These are phyloP conservation scores for Firmiana major DNA, from an alignment of 345 rosid species.

Conservation along the genomic window DNA sequence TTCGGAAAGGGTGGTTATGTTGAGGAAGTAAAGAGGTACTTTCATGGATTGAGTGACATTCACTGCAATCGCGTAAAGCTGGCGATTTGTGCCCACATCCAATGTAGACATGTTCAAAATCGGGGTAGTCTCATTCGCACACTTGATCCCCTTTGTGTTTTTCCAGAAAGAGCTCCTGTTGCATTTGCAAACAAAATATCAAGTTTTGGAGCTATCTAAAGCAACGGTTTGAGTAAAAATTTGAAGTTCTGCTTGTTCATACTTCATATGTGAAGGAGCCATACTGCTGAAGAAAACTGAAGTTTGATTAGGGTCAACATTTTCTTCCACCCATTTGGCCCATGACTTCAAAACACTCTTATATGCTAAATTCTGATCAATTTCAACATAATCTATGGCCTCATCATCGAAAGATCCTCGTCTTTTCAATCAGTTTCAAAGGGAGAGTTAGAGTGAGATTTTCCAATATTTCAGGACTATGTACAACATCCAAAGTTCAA, in stretches of 20 bases:
- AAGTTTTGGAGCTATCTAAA: background rate
- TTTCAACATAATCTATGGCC: conserved; percentile 50
- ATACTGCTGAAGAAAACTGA: conserved; percentile 72
- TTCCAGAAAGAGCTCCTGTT: conserved; percentile 72
- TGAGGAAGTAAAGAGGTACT: conserved; percentile 42
- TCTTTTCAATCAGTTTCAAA: conserved; percentile 24
- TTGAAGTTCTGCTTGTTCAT: background rate
- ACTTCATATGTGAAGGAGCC: conserved; percentile 79
- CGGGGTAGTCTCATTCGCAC: conserved; percentile 61
- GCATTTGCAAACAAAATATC: background rate
- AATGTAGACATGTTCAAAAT: conserved; percentile 35
- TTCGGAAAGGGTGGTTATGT: conserved; percentile 70
- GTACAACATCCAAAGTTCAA: background rate
- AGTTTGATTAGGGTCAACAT: conserved; percentile 53
- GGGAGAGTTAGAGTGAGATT: background rate
- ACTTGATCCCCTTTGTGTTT: conserved; percentile 46
- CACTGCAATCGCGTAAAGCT: conserved; percentile 39
- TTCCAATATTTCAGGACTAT: background rate
- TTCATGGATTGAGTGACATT: conserved; percentile 44
- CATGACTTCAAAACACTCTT: conserved; percentile 55
- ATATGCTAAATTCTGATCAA: conserved; percentile 39
- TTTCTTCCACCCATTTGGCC: conserved; percentile 68
- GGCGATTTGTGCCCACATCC: conserved; percentile 58
- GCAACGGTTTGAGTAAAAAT: background rate
- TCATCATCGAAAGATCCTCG: conserved; percentile 58